Conservation (phyloP, 495 filamentous ascomycete genomes). For the Parmelia sp. region DNA sequence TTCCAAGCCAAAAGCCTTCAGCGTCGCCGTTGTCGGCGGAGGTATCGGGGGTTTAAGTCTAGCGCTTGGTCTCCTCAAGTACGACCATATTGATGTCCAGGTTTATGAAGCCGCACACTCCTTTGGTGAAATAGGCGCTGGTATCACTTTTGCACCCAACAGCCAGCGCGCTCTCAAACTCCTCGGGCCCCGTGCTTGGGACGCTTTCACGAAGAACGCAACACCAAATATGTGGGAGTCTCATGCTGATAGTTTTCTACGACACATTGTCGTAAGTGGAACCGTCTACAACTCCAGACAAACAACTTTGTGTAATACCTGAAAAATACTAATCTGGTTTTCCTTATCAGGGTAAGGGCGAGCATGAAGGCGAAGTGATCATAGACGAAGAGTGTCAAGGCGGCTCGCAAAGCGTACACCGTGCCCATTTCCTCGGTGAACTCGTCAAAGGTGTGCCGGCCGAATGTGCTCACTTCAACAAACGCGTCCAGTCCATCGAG, state of each 20-base stretch:
- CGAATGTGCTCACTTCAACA: slow-evolving; percentile 42
- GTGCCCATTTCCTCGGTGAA: slow-evolving; percentile 46
- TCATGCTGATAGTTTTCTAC: slow-evolving; percentile 16
- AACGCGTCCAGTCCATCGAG: slow-evolving; percentile 32
- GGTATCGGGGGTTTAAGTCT: slow-evolving; percentile 31
- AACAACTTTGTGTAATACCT: neutral
- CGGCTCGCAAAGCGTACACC: slow-evolving; percentile 40
- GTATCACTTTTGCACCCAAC: slow-evolving; percentile 27
- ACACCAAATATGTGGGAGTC: slow-evolving; percentile 37
- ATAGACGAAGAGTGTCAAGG: neutral
- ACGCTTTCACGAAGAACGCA: slow-evolving; percentile 35
- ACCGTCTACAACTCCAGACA: neutral
- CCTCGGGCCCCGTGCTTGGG: slow-evolving; percentile 24
- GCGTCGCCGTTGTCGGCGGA: slow-evolving; percentile 23
- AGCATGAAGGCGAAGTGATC: slow-evolving; percentile 10
- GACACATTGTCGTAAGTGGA: slow-evolving; percentile 14
- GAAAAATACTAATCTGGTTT: neutral
- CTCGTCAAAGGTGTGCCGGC: slow-evolving; percentile 41
- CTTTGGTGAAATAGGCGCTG: slow-evolving; percentile 41
- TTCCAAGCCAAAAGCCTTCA: neutral
- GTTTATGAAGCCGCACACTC: slow-evolving; percentile 45
- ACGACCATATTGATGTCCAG: slow-evolving; percentile 33
- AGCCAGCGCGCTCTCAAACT: slow-evolving; percentile 25
- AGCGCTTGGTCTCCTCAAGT: slow-evolving; percentile 29
- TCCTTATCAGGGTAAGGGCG: slow-evolving; percentile 3